Conservation (phyloP, 2,329 filamentous ascomycete genomes). For the Aspergillus pseudotamarii region DNA sequence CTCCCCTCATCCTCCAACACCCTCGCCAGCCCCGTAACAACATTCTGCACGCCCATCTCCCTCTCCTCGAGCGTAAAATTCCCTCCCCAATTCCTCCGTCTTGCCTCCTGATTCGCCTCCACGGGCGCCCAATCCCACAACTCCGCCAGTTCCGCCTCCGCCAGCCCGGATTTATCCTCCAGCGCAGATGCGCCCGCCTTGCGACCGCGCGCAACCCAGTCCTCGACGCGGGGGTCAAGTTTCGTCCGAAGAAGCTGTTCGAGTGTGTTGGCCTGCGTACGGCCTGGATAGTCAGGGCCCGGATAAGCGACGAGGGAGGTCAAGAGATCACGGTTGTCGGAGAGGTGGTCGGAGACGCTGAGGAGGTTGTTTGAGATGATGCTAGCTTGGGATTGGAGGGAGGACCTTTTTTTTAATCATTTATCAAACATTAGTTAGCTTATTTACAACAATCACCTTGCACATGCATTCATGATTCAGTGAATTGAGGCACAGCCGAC, state of each 20-base stretch:
- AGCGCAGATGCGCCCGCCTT: conserved; percentile 10
- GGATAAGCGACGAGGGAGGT: conserved; percentile 73
- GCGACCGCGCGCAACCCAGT: conserved; percentile 68
- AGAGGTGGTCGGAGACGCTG: conserved; percentile 66
- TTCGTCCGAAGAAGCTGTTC: conserved; percentile 78
- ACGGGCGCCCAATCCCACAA: conserved; percentile 62
- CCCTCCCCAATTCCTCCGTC: conserved; percentile 58
- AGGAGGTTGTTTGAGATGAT: conserved; percentile 73
- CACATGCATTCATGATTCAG: neutral
- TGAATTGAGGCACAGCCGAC: neutral
- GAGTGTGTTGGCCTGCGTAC: conserved; percentile 63
- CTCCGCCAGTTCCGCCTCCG: conserved; percentile 55
- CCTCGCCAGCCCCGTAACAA: conserved; percentile 70
- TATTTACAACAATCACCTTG: too few relatives aligned
- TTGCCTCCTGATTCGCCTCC: conserved; percentile 50
- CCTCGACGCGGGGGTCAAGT: conserved; percentile 75
- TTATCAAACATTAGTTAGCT: neutral
- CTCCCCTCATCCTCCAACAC: conserved; percentile 58
- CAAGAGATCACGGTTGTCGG: conserved; percentile 68
- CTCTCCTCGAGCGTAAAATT: conserved; percentile 74
- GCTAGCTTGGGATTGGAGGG: conserved; percentile 70
- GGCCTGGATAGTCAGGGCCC: conserved; percentile 72
- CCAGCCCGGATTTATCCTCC: conserved; percentile 31
- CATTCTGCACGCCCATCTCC: conserved; percentile 66
- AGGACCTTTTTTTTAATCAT: conserved; percentile 54